Evolutionary conservation across 164 flowering plant genomes (phyloP).

Genomic region (Annona cherimola): DNA sequence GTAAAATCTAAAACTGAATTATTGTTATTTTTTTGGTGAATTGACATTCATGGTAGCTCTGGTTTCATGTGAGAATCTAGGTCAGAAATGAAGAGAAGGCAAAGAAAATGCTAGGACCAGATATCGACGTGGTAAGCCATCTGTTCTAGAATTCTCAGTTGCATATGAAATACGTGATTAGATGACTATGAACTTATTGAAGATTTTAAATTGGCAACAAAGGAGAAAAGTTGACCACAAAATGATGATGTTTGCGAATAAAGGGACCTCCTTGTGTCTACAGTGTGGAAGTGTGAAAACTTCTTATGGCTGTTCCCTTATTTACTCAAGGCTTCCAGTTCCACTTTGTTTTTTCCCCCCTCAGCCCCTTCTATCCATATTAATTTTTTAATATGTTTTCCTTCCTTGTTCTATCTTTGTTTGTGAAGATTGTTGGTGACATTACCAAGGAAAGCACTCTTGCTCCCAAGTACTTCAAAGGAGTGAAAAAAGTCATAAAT

Average conservation of each 20-base stretch:
- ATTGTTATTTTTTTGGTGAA: conserved; percentile 1
- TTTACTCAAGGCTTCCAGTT: not conserved
- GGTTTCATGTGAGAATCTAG: conserved; percentile 30
- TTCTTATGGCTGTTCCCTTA: not conserved
- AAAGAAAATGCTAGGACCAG: conserved; percentile 75
- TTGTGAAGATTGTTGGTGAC: conserved; percentile 75
- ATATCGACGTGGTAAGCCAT: conserved; percentile 71
- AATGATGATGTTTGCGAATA: not conserved
- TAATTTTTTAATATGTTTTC: no score
- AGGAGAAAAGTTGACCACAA: not conserved
- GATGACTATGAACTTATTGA: not conserved
- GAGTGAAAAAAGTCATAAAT: conserved; percentile 82
- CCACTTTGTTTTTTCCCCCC: no score
- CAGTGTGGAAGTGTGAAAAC: not conserved
- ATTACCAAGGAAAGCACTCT: conserved; percentile 74
- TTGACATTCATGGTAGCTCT: not conserved
- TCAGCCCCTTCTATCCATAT: no score
- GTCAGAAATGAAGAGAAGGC: conserved; percentile 97
- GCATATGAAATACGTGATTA: not conserved
- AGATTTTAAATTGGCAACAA: not conserved
- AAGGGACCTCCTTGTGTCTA: not conserved
- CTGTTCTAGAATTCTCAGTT: not conserved
- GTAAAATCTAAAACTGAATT: not conserved
- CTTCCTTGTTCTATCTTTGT: conserved; percentile 1
- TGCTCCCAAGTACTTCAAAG: conserved; percentile 70